These are phyloP conservation scores for Collybiopsis confluens DNA, from an alignment of 768 basidiomycete genomes.

Conservation along the genomic window DNA sequence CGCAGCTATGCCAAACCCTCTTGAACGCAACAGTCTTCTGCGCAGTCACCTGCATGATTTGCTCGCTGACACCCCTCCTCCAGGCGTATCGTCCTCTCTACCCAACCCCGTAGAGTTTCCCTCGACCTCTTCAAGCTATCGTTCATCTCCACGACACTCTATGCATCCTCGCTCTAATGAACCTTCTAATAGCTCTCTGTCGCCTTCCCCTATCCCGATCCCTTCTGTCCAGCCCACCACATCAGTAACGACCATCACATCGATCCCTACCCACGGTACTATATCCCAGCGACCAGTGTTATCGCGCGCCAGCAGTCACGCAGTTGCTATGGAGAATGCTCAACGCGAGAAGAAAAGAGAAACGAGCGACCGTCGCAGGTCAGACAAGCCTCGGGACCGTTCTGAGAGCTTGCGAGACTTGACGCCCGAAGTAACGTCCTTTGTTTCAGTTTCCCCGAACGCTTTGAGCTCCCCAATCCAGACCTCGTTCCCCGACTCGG, in stretches of 20 bases:
- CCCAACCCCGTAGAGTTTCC: conserved; percentile 20
- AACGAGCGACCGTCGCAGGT: conserved; percentile 23
- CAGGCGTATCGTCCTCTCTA: conserved; percentile 38
- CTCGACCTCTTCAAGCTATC: background rate
- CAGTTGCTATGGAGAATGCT: conserved; percentile 43
- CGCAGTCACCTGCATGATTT: conserved; percentile 43
- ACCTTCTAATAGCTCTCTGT: conserved; percentile 20
- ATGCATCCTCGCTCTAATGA: conserved; percentile 16
- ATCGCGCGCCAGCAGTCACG: conserved; percentile 50
- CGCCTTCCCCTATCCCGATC: conserved; percentile 11
- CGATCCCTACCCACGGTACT: conserved; percentile 11
- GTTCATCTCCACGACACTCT: conserved; percentile 14
- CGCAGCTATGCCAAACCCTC: conserved; percentile 17
- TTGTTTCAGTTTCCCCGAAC: background rate
- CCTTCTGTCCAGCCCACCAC: conserved; percentile 13
- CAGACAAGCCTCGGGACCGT: conserved; percentile 24
- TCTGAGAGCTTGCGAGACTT: conserved; percentile 18
- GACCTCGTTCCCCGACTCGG: background rate
- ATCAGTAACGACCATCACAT: conserved; percentile 14
- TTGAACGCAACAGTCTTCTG: conserved; percentile 15
- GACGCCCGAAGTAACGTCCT: background rate
- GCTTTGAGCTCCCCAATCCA: background rate
- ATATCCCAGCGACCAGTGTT: conserved; percentile 22
- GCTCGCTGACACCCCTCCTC: conserved; percentile 29
- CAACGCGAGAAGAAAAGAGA: conserved; percentile 26